Percentiles rank a stretch among this genome's conserved stretches.
These are phyloP conservation scores for Suillus weaverae DNA, from an alignment of 768 basidiomycete genomes.

Conservation along the genomic window DNA sequence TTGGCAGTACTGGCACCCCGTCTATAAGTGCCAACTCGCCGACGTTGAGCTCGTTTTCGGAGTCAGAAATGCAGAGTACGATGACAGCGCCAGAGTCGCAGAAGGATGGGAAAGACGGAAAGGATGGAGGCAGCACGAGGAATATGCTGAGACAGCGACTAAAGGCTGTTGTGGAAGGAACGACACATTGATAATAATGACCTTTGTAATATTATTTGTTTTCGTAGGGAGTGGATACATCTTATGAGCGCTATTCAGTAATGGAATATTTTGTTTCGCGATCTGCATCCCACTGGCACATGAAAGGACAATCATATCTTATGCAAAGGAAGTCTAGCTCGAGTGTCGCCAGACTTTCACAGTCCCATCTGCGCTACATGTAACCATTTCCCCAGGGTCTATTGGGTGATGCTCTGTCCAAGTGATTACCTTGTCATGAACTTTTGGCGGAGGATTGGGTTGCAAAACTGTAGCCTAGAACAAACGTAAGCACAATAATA, in stretches of 20 bases:
- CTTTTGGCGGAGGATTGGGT: conserved; percentile 73
- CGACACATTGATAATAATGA: conserved; percentile 17
- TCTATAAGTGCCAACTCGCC: conserved; percentile 29
- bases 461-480: conserved; percentile 66
- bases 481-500: conserved; percentile 8
- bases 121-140: conserved; percentile 11
- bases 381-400: conserved; percentile 80
- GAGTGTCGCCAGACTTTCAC: conserved; percentile 84
- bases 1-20: conserved; percentile 17
- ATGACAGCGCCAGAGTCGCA: conserved; percentile 23
- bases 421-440: conserved; percentile 82
- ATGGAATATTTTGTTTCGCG: background rate
- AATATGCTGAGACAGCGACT: conserved; percentile 30
- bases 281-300: background rate
- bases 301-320: no score
- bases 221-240: background rate
- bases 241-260: background rate
- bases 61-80: conserved; percentile 25
- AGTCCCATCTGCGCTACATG: conserved; percentile 88
- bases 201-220: conserved; percentile 21
- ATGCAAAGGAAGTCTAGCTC: conserved; percentile 6
- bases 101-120: conserved; percentile 16
- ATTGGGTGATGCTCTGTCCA: conserved; percentile 91
- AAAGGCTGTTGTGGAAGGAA: conserved; percentile 31
- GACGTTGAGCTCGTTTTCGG: conserved; percentile 28